Evolutionary conservation across 2,329 filamentous ascomycete species (phyloP).

Genomic region (Aureobasidium leucospermi): DNA sequence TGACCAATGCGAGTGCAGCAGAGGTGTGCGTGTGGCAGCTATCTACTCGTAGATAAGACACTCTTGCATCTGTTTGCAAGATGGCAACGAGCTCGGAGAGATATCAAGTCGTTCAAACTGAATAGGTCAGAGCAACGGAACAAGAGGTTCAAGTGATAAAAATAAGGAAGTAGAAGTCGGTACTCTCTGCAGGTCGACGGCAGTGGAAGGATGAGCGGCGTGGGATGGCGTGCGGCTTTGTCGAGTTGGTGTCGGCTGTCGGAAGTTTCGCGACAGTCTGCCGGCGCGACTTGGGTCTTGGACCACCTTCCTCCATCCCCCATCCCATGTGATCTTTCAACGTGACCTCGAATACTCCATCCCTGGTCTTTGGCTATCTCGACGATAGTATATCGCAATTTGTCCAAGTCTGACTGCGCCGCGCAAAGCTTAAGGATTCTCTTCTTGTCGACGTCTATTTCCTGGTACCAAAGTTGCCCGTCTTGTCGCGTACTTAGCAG

Average conservation of each 20-base stretch:
- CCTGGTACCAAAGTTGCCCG: not conserved
- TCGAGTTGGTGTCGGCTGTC: not conserved
- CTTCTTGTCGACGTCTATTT: not conserved
- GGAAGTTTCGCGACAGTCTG: not conserved
- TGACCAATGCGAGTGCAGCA: constrained; percentile 3
- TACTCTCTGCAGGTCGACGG: not conserved
- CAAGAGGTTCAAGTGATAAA: not conserved
- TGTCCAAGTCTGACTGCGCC: not conserved
- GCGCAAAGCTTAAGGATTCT: constrained; percentile 1
- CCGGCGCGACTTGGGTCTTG: not conserved
- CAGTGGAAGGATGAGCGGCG: not conserved
- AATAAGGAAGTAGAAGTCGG: not conserved
- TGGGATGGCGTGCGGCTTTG: no score
- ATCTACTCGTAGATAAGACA: not conserved
- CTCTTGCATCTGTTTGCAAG: not conserved
- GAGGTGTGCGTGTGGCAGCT: constrained; percentile 4
- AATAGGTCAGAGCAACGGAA: not conserved
- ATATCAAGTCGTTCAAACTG: not conserved
- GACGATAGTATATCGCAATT: constrained; percentile 7
- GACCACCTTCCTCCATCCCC: not conserved
- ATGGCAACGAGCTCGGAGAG: no score
- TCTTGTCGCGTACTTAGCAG: not conserved
- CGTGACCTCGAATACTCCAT: constrained; percentile 5
- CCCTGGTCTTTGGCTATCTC: not conserved
- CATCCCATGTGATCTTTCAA: constrained; percentile 9